Percentiles rank a stretch among this genome's conserved stretches.
Conservation (phyloP, 768 basidiomycete genomes). For the Pulveroboletus sp. region DNA sequence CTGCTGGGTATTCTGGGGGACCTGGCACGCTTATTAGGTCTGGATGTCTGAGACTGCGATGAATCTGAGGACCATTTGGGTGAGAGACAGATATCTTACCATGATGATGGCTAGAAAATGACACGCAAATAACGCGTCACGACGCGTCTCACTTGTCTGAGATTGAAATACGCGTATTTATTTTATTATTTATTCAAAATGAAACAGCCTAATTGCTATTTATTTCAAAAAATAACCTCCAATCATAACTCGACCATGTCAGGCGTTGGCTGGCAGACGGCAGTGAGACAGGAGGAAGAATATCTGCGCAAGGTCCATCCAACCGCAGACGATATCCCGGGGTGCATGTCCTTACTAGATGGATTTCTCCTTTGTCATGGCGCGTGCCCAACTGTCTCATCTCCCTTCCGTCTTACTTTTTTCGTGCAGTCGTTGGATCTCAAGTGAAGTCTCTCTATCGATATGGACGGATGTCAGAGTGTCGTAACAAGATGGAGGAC, state of each 20-base stretch:
- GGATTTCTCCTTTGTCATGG: conserved; percentile 69
- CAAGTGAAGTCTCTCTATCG: conserved; percentile 87
- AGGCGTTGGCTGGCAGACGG: conserved; percentile 45
- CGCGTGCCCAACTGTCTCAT: conserved; percentile 22
- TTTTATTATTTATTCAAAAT: not conserved
- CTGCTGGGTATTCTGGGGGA: conserved; percentile 48
- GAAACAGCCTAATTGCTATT: too few relatives aligned
- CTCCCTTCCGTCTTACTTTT: conserved; percentile 9
- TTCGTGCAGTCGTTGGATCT: conserved; percentile 57
- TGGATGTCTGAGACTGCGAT: conserved; percentile 39
- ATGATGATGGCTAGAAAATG: conserved; percentile 28
- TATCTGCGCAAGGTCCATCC: conserved; percentile 66
- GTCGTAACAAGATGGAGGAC: conserved; percentile 76
- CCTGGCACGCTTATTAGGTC: conserved; percentile 59
- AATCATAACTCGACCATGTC: conserved; percentile 27
- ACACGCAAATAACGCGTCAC: conserved; percentile 36
- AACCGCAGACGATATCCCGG: conserved; percentile 72
- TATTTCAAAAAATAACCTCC: too few relatives aligned
- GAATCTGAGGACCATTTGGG: not conserved
- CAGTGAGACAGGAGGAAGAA: conserved; percentile 62
- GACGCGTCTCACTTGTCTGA: conserved; percentile 46
- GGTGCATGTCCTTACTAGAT: conserved; percentile 74
- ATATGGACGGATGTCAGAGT: conserved; percentile 68
- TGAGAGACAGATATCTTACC: conserved; percentile 27
- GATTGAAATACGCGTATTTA: conserved; percentile 38